Evolutionary conservation across 352 stramenopile species (phyloP).

Genomic region (Paralagenidium karlingii): DNA sequence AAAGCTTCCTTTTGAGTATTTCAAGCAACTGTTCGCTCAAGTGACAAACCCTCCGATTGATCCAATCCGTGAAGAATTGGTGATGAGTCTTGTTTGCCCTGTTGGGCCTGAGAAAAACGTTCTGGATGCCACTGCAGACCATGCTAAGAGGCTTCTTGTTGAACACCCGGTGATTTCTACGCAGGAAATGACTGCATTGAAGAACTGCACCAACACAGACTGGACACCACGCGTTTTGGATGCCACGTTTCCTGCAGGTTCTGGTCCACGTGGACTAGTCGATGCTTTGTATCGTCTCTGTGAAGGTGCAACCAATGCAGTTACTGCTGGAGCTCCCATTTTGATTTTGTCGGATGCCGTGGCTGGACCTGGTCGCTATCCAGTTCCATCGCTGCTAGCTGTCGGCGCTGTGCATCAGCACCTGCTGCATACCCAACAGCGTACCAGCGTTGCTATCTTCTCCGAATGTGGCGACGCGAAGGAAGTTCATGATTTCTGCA

Average conservation of each 20-base stretch:
- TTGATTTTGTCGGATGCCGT: conserved; percentile 91
- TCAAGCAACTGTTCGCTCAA: conserved; percentile 94
- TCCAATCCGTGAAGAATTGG: conserved; percentile 94
- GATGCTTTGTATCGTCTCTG: conserved; percentile 88
- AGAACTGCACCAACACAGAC: conserved; percentile 48
- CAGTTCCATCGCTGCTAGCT: conserved; percentile 90
- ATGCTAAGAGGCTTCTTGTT: conserved; percentile 84
- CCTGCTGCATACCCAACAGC: conserved; percentile 88
- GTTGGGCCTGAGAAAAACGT: conserved; percentile 93
- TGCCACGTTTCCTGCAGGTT: conserved; percentile 48
- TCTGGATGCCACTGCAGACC: conserved; percentile 67
- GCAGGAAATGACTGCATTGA: conserved; percentile 88
- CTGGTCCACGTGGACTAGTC: conserved; percentile 42
- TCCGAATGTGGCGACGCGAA: conserved; percentile 90
- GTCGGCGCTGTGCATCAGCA: conserved; percentile 95
- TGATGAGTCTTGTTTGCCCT: conserved; percentile 94
- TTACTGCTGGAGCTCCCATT: conserved; percentile 65
- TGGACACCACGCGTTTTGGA: conserved; percentile 49
- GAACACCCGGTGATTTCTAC: conserved; percentile 89
- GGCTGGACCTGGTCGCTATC: conserved; percentile 76
- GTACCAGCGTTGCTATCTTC: conserved; percentile 85
- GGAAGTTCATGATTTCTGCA: conserved; percentile 95
- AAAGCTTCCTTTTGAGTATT: conserved; percentile 94
- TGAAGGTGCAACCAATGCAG: conserved; percentile 86
- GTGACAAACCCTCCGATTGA: conserved; percentile 97